phyloP scores from a whole-genome alignment of 805 yeast species.

The Lipomyces orientalis region DNA sequence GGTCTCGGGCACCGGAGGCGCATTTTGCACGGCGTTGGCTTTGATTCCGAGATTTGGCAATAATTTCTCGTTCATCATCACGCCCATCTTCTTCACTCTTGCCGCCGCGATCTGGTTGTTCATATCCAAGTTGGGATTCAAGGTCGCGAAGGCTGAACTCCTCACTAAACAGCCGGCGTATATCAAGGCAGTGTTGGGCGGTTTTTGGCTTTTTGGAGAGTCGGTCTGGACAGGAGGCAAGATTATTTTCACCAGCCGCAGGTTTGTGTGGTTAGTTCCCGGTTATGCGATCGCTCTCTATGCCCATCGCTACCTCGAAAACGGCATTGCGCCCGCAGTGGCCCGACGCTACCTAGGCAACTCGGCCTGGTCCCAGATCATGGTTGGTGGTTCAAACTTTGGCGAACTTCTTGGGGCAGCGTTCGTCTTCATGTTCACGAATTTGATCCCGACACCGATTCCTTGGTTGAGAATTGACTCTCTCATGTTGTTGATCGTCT shows the following conservation, averaged over 20 bases:
- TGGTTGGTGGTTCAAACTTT: neutral
- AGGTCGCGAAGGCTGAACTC: neutral
- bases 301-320: neutral
- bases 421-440: neutral
- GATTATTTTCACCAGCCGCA: neutral
- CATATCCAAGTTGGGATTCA: neutral
- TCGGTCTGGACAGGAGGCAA: neutral
- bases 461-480: neutral
- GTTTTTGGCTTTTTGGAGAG: slow-evolving; percentile 1
- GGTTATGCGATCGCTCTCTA: neutral
- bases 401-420: neutral
- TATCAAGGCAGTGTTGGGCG: neutral
- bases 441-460: neutral
- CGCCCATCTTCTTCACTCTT: neutral
- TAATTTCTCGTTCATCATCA: neutral
- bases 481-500: slow-evolving; percentile 1
- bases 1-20: neutral
- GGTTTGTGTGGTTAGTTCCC: neutral
- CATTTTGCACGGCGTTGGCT: neutral
- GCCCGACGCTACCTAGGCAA: too few species aligned
- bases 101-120: neutral
- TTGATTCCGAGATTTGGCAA: neutral
- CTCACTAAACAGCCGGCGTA: neutral
- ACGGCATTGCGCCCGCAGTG: neutral
- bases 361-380: neutral